A percentile compares a stretch with the other conserved stretches of the same genome.
Conservation (phyloP, 2,329 filamentous ascomycete genomes). For the Arthrobotrys musiformis region DNA sequence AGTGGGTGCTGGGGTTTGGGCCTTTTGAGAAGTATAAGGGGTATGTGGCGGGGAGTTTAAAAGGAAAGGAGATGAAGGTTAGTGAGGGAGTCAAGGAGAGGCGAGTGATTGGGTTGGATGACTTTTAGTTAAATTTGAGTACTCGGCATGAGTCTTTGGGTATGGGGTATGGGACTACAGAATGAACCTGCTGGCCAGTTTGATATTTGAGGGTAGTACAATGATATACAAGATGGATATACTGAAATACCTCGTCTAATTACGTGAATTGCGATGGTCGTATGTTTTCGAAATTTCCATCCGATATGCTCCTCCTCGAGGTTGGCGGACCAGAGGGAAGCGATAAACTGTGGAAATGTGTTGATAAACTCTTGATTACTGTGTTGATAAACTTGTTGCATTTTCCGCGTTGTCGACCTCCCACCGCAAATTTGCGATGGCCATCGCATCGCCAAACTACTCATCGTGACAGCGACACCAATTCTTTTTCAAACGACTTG, state of each 20-base stretch:
- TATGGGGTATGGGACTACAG: no score
- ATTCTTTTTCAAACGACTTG: background rate
- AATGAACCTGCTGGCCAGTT: no score
- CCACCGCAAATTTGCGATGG: background rate
- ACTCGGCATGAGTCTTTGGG: no score
- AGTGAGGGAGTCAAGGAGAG: background rate
- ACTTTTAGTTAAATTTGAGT: background rate
- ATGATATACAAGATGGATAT: no score
- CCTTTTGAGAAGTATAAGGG: background rate
- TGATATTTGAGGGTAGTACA: no score
- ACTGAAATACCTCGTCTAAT: no score
- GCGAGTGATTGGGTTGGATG: background rate
- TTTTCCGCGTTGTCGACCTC: background rate
- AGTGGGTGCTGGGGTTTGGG: constrained; percentile 8
- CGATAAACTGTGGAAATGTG: no score
- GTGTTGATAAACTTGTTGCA: background rate
- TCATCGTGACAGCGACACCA: background rate
- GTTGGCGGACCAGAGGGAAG: no score
- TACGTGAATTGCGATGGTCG: no score
- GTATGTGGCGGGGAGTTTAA: background rate
- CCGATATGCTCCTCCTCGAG: no score
- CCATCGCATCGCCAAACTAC: background rate
- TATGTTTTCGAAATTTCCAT: no score
- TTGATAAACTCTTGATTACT: no score
- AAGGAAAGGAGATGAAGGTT: background rate